A percentile compares a stretch with the other conserved stretches of the same genome.
These are phyloP conservation scores for Phascolomyces articulosus DNA, from an alignment of 371 early-diverging fungal species.

Conservation along the genomic window DNA sequence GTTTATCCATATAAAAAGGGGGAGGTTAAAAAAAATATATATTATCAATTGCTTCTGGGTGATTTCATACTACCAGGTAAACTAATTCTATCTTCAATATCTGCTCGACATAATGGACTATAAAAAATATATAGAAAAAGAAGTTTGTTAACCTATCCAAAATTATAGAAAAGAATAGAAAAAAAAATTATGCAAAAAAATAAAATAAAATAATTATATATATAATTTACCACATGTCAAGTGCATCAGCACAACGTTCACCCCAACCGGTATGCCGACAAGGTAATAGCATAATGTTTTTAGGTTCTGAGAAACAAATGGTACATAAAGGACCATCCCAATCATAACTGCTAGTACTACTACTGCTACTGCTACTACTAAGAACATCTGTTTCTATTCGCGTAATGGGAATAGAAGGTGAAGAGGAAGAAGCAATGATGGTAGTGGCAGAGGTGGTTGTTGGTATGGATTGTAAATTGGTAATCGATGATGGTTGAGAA, in stretches of 20 bases:
- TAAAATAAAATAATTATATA: too few species aligned
- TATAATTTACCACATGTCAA: constrained; percentile 48
- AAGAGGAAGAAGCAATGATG: too few species aligned
- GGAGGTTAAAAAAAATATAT: neutral
- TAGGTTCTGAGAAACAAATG: constrained; percentile 48
- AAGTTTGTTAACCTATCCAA: neutral
- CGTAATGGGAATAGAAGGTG: too few species aligned
- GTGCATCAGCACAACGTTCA: constrained; percentile 34
- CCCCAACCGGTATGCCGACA: constrained; percentile 51
- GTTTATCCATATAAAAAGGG: neutral
- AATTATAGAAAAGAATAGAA: neutral
- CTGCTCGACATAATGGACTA: constrained; percentile 32
- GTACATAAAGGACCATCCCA: constrained; percentile 46
- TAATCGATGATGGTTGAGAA: neutral
- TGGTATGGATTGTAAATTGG: too few species aligned
- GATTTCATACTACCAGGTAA: neutral
- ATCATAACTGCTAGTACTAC: constrained; percentile 14
- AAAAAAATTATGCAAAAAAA: neutral
- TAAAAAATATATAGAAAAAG: constrained; percentile 4
- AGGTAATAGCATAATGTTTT: constrained; percentile 39
- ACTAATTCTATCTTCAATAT: constrained; percentile 15
- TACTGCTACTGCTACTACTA: constrained; percentile 6
- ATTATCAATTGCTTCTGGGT: neutral
- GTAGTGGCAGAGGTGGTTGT: too few species aligned
- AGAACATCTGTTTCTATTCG: neutral